These are phyloP conservation scores for Xylaria sp. DNA, from an alignment of 2,329 filamentous ascomycete genomes.

Conservation along the genomic window DNA sequence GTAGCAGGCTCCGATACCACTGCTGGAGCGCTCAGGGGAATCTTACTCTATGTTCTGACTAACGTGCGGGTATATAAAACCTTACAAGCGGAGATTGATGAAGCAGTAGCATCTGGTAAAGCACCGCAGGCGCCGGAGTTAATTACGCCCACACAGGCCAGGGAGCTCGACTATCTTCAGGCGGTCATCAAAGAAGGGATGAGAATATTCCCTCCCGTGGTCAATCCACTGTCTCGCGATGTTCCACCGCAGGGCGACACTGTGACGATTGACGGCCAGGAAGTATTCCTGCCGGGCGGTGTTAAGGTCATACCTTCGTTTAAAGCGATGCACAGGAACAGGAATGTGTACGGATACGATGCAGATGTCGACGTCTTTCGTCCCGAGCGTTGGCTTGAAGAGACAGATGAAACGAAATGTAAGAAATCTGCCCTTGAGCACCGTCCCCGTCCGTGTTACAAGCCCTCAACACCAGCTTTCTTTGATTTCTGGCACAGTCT, in stretches of 20 bases:
- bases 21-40: conserved; percentile 60
- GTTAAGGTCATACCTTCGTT: conserved; percentile 27
- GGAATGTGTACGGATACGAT: conserved; percentile 29
- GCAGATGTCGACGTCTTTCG: conserved; percentile 36
- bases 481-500: not conserved
- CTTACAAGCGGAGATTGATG: conserved; percentile 55
- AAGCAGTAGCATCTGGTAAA: conserved; percentile 49
- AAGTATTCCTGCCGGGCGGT: conserved; percentile 30
- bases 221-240: conserved; percentile 39
- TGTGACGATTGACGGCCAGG: conserved; percentile 20
- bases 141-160: conserved; percentile 46
- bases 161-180: conserved; percentile 53
- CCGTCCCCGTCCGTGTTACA: not conserved
- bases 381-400: conserved; percentile 39
- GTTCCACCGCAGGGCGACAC: conserved; percentile 33
- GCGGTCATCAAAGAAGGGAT: conserved; percentile 55
- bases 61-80: conserved; percentile 56
- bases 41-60: conserved; percentile 60
- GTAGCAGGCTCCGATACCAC: conserved; percentile 68
- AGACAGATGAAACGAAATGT: conserved; percentile 27
- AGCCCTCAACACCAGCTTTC: not conserved
- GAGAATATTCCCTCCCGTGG: conserved; percentile 51
- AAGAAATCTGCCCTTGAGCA: not conserved
- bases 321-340: conserved; percentile 31
- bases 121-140: conserved; percentile 52